phyloP scores from a whole-genome alignment of 192 early-diverging fungal genomes.

The Linnemannia zychae region DNA sequence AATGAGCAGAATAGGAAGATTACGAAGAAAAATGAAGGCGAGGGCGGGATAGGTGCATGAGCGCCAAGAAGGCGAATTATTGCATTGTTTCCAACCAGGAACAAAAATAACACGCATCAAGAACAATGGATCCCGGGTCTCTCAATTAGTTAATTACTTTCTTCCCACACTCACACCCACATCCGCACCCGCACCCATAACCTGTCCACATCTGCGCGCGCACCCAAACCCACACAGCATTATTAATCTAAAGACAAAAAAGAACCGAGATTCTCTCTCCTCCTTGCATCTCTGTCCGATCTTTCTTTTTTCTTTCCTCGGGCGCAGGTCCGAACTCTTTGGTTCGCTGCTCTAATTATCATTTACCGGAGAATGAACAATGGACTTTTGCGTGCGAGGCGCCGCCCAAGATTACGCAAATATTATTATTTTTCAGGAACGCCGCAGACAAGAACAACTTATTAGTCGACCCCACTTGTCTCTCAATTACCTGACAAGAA shows the following conservation, averaged over 20 bases:
- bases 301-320: no score
- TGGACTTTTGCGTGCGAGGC: background rate
- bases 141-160: background rate
- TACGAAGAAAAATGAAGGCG: background rate
- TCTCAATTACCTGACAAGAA: background rate
- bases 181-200: background rate
- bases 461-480: background rate
- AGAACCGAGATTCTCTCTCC: no score
- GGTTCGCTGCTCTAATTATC: background rate
- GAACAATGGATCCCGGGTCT: background rate
- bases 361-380: background rate
- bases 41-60: background rate
- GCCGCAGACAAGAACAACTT: background rate
- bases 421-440: background rate
- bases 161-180: background rate
- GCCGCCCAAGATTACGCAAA: background rate
- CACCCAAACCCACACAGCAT: no score
- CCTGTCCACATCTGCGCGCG: no score
- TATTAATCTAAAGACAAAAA: no score
- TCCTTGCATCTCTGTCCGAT: no score
- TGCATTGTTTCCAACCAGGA: background rate
- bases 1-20: background rate
- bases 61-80: background rate
- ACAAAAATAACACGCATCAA: slow-evolving; percentile 6
- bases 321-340: no score